Evolutionary conservation across 108 stramenopile species (phyloP), one percentile per base, ranked within the genome.

Genomic region (Schizochytrium sp.): DNA sequence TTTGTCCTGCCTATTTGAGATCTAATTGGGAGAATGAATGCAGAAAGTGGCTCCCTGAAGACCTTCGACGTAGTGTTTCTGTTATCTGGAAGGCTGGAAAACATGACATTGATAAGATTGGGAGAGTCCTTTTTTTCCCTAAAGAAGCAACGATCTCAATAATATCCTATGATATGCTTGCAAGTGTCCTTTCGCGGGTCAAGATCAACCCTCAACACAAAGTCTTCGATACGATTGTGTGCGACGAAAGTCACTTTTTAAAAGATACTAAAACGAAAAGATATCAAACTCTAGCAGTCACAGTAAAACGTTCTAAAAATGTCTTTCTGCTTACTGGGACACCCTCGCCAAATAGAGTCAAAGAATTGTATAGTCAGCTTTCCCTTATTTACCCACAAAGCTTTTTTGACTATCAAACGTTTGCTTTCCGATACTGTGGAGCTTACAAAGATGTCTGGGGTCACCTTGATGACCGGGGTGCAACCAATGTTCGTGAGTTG

Each of bases 321-420:
- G 72, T 72, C 7, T 72, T 72, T 41, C 72, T 72, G 38, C 72
- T 72, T 41, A 72, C 72, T 8, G 72, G 72, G 41, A 72, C 72
- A 8, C 72, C 72, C 72, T 72, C 41, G 4, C 41, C 72, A 15
- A 72, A 72, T 41, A 7, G 38, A 7, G 41, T 42, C n/a, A 28
- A 42, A 10, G 72, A 72, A 15, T 15, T 72, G 7, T 72, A 72
- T 41, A 12, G 10, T 4, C 72, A 72, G 41, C 15, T 72, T 15
- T 41, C 72, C n/a, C 4, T 72, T 10, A 41, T 72, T 28, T 4
- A 4, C 41, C 72, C 72, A 8, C 4, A 41, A 4, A 10, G 28
- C 8, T 72, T 72, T 15, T 28, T 28, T 15, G 72, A 72, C 41
- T 72, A 72, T 41, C 41, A 15, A 8, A 12, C 72, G 38, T 72